A percentile compares a stretch with the other conserved stretches of the same genome.
Conservation (phyloP, 805 yeast species). For the Candida ortonii region DNA sequence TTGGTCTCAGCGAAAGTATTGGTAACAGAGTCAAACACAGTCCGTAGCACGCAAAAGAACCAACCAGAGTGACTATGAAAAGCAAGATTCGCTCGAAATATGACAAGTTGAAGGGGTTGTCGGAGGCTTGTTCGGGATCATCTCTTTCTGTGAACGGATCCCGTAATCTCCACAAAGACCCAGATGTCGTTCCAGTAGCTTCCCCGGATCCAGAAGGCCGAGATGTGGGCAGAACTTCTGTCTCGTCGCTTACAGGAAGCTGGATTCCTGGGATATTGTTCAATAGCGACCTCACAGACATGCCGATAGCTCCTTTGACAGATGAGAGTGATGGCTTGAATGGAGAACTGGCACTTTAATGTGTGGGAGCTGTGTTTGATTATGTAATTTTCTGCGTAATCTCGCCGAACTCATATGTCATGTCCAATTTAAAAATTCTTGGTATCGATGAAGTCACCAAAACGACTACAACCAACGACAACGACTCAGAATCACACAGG, state of each 20-base stretch:
- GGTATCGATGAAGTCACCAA: no score
- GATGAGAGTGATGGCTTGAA: no score
- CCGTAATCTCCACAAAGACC: no score
- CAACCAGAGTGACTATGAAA: slow-evolving; percentile 69
- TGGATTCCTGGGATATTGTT: slow-evolving; percentile 24
- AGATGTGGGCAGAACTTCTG: slow-evolving; percentile 9
- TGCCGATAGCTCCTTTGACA: no score
- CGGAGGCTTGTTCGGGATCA: no score
- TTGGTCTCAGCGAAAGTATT: slow-evolving; percentile 74
- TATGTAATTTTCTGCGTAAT: no score
- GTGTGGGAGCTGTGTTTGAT: no score
- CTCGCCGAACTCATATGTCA: no score
- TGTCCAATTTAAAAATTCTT: no score
- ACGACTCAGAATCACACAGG: no score
- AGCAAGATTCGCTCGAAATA: slow-evolving; percentile 74
- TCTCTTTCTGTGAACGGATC: no score
- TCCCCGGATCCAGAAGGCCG: slow-evolving; percentile 1
- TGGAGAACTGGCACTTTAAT: no score
- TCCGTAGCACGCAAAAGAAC: slow-evolving; percentile 71
- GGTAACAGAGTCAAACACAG: slow-evolving; percentile 79
- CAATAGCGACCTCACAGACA: slow-evolving; percentile 16
- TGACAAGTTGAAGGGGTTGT: slow-evolving; percentile 45
- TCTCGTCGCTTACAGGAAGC: slow-evolving; percentile 16
- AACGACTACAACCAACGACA: slow-evolving; percentile 2
- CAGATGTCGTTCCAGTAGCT: neutral